These are phyloP conservation scores for Penicillium sp. DNA, from an alignment of 2,329 filamentous ascomycete genomes.

Conservation along the genomic window DNA sequence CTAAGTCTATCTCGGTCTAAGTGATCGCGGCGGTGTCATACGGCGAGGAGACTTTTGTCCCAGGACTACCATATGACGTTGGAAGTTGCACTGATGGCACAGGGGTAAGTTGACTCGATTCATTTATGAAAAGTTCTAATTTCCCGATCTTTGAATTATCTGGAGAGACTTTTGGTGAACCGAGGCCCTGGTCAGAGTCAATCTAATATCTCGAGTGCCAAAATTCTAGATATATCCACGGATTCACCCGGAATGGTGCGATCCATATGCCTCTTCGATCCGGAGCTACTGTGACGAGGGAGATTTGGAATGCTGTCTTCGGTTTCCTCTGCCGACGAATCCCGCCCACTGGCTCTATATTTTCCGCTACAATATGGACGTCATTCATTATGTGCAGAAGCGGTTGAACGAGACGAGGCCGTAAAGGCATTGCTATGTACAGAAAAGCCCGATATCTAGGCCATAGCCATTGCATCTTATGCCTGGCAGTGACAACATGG, in stretches of 20 bases:
- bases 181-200: not conserved
- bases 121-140: not conserved
- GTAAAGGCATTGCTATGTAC: not conserved
- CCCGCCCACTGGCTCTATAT: slow-evolving; percentile 19
- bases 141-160: not conserved
- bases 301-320: slow-evolving; percentile 18
- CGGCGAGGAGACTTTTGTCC: slow-evolving; percentile 27
- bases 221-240: slow-evolving; percentile 21
- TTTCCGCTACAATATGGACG: slow-evolving; percentile 23
- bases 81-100: slow-evolving; percentile 25
- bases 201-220: not conserved
- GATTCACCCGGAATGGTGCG: slow-evolving; percentile 23
- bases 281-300: slow-evolving; percentile 21
- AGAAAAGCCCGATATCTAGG: not conserved
- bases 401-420: slow-evolving; percentile 12
- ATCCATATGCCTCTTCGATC: slow-evolving; percentile 13
- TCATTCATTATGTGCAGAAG: slow-evolving; percentile 19
- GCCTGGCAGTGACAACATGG: not conserved
- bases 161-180: not conserved
- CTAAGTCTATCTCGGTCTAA: slow-evolving; percentile 3
- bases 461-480: not conserved
- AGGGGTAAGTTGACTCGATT: slow-evolving; percentile 20
- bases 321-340: not conserved
- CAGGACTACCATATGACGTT: slow-evolving; percentile 22
- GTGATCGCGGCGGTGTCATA: slow-evolving; percentile 28